phyloP scores from a whole-genome alignment of 2,329 filamentous ascomycete genomes.

The Diaporthe vaccinii region DNA sequence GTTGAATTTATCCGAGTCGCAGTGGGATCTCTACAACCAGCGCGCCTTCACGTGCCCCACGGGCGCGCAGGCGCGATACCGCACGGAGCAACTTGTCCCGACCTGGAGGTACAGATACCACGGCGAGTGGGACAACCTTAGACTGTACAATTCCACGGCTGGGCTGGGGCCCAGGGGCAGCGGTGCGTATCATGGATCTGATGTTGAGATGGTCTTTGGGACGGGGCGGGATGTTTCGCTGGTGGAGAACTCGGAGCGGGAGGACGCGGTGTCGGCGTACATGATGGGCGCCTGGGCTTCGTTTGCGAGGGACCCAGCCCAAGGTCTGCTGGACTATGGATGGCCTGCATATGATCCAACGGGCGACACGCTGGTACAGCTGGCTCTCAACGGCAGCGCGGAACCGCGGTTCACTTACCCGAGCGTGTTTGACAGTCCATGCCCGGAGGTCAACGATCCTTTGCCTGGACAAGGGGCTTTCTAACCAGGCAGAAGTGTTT shows the following conservation, averaged over 20 bases:
- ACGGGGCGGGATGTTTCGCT: conserved; percentile 28
- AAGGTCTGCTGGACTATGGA: conserved; percentile 27
- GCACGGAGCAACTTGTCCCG: conserved; percentile 6
- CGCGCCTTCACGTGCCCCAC: conserved; percentile 31
- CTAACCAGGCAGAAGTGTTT: neutral
- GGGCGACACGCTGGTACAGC: conserved; percentile 27
- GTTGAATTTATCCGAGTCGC: conserved; percentile 15
- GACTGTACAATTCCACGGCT: conserved; percentile 23
- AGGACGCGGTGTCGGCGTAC: conserved; percentile 29
- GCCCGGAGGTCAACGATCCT: conserved; percentile 26
- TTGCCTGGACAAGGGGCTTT: conserved; percentile 30
- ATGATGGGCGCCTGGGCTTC: conserved; percentile 32
- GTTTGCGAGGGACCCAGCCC: conserved; percentile 27
- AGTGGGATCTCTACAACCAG: conserved; percentile 31
- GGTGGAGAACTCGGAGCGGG: conserved; percentile 28
- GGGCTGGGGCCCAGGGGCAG: conserved; percentile 22
- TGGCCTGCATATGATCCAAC: conserved; percentile 27
- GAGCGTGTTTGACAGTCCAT: conserved; percentile 4
- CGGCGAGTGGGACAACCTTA: conserved; percentile 32
- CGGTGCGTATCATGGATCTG: conserved; percentile 31
- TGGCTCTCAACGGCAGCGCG: conserved; percentile 11
- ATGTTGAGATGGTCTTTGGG: conserved; percentile 32
- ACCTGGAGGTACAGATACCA: conserved; percentile 35
- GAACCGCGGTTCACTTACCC: conserved; percentile 18
- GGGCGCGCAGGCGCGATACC: conserved; percentile 28